These are phyloP conservation scores for Aspergillus sp. DNA, from an alignment of 2,329 filamentous ascomycete species.

Conservation along the genomic window DNA sequence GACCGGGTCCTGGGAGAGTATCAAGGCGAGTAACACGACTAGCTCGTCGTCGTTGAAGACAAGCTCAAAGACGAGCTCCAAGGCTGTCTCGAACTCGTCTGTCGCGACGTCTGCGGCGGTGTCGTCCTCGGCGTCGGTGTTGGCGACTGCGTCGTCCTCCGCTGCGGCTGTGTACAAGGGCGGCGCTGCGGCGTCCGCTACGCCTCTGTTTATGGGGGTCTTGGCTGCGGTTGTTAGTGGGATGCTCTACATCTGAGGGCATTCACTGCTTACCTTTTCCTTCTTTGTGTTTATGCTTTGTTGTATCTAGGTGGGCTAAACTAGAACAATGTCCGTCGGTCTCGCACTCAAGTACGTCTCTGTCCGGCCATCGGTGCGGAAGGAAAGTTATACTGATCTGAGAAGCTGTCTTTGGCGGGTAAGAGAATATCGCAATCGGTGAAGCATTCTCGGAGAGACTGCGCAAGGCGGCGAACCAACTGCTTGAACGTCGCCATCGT, in stretches of 20 bases:
- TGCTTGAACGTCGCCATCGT: neutral
- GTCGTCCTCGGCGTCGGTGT: neutral
- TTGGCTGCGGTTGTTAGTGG: neutral
- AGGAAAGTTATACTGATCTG: slow-evolving; percentile 4
- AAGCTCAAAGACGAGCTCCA: neutral
- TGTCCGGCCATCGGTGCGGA: neutral
- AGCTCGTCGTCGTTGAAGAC: neutral
- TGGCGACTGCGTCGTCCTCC: neutral
- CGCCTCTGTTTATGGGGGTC: neutral
- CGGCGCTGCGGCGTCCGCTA: neutral
- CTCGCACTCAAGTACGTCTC: neutral
- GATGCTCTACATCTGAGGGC: neutral
- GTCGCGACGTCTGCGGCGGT: neutral
- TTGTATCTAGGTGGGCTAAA: neutral
- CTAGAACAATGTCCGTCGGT: neutral
- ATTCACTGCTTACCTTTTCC: neutral
- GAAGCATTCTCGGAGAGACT: neutral
- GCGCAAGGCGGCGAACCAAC: neutral
- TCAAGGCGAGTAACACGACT: neutral
- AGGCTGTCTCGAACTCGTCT: neutral
- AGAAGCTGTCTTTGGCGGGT: slow-evolving; percentile 4
- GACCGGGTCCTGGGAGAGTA: slow-evolving; percentile 2
- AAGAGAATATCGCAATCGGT: neutral
- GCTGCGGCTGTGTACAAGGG: neutral
- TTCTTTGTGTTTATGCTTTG: neutral